Evolutionary conservation across 768 basidiomycete species (phyloP).

Genomic region (Grammothele lineata): DNA sequence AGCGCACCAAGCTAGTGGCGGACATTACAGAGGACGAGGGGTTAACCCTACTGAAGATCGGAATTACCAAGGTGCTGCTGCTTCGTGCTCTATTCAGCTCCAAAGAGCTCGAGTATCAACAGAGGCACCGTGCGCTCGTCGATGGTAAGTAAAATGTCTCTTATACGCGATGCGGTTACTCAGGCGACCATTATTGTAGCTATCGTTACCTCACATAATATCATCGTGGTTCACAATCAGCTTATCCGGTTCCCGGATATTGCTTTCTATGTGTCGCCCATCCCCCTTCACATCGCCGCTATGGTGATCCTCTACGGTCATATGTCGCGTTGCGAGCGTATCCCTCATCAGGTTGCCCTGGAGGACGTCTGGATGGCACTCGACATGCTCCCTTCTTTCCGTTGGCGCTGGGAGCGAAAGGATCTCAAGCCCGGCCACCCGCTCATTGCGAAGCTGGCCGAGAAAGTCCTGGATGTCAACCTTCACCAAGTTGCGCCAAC

Average conservation of each 20-base stretch:
- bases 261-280: slow-evolving; percentile 85
- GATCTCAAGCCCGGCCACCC: slow-evolving; percentile 78
- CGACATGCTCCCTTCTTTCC: slow-evolving; percentile 83
- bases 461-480: slow-evolving; percentile 72
- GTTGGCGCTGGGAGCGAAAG: slow-evolving; percentile 90
- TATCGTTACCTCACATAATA: slow-evolving; percentile 83
- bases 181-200: too few species aligned
- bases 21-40: slow-evolving; percentile 79
- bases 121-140: slow-evolving; percentile 66
- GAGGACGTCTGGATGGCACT: slow-evolving; percentile 87
- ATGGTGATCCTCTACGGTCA: slow-evolving; percentile 90
- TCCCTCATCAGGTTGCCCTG: slow-evolving; percentile 59
- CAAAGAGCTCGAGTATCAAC: slow-evolving; percentile 61
- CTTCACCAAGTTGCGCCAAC: slow-evolving; percentile 53
- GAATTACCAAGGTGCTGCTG: slow-evolving; percentile 74
- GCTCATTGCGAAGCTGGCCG: slow-evolving; percentile 78
- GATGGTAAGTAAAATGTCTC: slow-evolving; percentile 82
- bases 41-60: slow-evolving; percentile 76
- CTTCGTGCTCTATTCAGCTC: slow-evolving; percentile 76
- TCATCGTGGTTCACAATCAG: slow-evolving; percentile 79
- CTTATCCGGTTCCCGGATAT: slow-evolving; percentile 83
- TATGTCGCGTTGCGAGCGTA: slow-evolving; percentile 70
- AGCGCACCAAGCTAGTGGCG: slow-evolving; percentile 60
- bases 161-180: too few species aligned
- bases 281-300: slow-evolving; percentile 83